Evolutionary conservation across 2,329 filamentous ascomycete species (phyloP).

Genomic region (Emericellopsis cladophorae): DNA sequence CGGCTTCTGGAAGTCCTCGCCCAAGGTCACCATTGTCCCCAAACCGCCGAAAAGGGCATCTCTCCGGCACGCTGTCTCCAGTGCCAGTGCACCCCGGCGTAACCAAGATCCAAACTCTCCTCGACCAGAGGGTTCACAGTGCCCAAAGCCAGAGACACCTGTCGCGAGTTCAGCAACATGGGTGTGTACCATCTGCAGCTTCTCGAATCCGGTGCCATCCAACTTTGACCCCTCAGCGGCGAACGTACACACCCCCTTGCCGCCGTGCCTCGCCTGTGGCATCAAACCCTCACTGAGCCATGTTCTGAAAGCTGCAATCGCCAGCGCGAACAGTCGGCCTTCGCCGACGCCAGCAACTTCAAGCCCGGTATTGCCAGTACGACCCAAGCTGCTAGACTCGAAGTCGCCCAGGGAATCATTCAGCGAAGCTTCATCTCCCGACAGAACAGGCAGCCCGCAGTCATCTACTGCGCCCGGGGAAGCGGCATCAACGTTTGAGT

Average conservation of each 20-base stretch:
- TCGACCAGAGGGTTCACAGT: slow-evolving; percentile 27
- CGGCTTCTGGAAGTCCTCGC: slow-evolving; percentile 86
- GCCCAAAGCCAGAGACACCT: slow-evolving; percentile 23
- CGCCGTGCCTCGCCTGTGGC: slow-evolving; percentile 83
- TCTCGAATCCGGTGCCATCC: slow-evolving; percentile 82
- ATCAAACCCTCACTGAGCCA: slow-evolving; percentile 80
- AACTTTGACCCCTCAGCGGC: slow-evolving; percentile 85
- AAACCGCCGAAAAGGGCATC: slow-evolving; percentile 61
- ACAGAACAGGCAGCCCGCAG: neutral
- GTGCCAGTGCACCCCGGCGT: slow-evolving; percentile 30
- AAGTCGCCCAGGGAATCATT: slow-evolving; percentile 4
- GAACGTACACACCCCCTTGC: slow-evolving; percentile 64
- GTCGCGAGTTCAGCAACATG: slow-evolving; percentile 60
- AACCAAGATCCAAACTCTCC: slow-evolving; percentile 33
- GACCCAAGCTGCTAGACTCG: slow-evolving; percentile 8
- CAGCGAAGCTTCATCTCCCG: slow-evolving; percentile 1
- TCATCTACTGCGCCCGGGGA: slow-evolving; percentile 3
- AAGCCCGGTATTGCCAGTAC: slow-evolving; percentile 15
- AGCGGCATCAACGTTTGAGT: slow-evolving; percentile 39
- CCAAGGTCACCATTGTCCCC: slow-evolving; percentile 81
- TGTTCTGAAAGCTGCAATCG: slow-evolving; percentile 76
- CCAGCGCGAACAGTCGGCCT: slow-evolving; percentile 50
- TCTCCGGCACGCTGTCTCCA: slow-evolving; percentile 37
- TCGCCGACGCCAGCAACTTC: slow-evolving; percentile 6
- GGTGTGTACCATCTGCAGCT: slow-evolving; percentile 93